A percentile compares a stretch with the other conserved stretches of the same genome.
Conservation (phyloP, 106 monocot genomes). For the Dendrobium officinale region DNA sequence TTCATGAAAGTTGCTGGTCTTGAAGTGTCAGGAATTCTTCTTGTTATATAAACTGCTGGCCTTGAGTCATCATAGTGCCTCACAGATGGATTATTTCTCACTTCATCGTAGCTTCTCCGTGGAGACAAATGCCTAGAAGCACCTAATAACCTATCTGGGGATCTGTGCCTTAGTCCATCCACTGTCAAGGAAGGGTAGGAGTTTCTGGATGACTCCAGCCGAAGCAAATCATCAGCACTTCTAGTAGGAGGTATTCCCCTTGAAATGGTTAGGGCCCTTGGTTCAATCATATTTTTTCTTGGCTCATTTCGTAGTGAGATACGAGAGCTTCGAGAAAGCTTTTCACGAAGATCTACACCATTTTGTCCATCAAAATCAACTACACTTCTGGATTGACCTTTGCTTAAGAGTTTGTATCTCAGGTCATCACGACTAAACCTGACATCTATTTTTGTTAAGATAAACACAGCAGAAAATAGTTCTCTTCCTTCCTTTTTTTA, state of each 20-base stretch:
- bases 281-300: constrained; percentile 14
- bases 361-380: constrained; percentile 10
- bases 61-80: constrained; percentile 35
- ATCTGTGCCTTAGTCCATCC: constrained; percentile 42
- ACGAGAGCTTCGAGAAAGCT: constrained; percentile 44
- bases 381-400: constrained; percentile 35
- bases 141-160: constrained; percentile 52
- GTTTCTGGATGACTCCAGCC: constrained; percentile 41
- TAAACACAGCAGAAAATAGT: not conserved
- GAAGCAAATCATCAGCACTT: constrained; percentile 66
- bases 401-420: constrained; percentile 69
- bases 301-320: constrained; percentile 17
- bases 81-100: constrained; percentile 22
- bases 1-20: constrained; percentile 27
- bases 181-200: constrained; percentile 27
- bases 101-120: constrained; percentile 24
- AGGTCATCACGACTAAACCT: constrained; percentile 61
- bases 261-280: constrained; percentile 16
- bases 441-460: constrained; percentile 40
- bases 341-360: constrained; percentile 60
- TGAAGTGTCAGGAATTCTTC: constrained; percentile 30
- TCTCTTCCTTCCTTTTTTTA: not conserved
- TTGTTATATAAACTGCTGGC: constrained; percentile 19
- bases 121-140: constrained; percentile 42
- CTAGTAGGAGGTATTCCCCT: constrained; percentile 54